Evolutionary conservation across 352 stramenopile genomes (phyloP), one percentile per base, ranked within the genome.

Genomic region (Globisporangium nagaii): DNA sequence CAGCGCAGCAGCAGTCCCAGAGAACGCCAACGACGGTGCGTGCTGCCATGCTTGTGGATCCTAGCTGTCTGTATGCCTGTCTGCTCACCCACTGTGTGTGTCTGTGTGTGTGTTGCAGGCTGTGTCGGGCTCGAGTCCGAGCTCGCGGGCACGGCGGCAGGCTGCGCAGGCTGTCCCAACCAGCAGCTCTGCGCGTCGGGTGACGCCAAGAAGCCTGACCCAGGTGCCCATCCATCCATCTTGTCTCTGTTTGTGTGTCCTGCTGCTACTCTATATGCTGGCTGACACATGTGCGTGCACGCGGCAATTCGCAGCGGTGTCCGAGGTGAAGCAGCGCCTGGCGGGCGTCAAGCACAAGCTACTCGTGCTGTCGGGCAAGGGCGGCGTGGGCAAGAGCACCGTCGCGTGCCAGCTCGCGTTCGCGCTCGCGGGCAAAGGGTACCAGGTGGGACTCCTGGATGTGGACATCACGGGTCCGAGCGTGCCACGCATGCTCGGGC

Each of bases 381-480:
- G 98, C 24, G 98, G 98, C 50, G 98, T 99, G 4, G 98, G 98
- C 32, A 99, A 99, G 79, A 98, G 86, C 40, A 99, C 97, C 0
- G 80, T 99, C n/a, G 91, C 95, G 13, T 98, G 94, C 48, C 97
- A 99, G 70, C 69, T 99, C 13, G 96, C 96, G 13, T 99, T 99
- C 66, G 88, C 92, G 0, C 75, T 99, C 13, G 95, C 96, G 0
- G 70, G 79, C 10, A 81, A 97, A 56, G 97, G 96, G 19, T 97
- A 95, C 62, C 91, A 97, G 51, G 88, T 96, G n/a, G 98, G 98
- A 9, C 78, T 99, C 19, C 67, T 99, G 28, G 98, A 99, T 70
- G 90, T 99, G 15, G 98, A 99, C 69, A 99, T 99, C 44, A 99
- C 97, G 51, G 98, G 98, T 5, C 98, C 98, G 1, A 98, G 93